Base-by-base conservation (phyloP, 345 rosid genomes). In the Geranium rotundifolium region DNA sequence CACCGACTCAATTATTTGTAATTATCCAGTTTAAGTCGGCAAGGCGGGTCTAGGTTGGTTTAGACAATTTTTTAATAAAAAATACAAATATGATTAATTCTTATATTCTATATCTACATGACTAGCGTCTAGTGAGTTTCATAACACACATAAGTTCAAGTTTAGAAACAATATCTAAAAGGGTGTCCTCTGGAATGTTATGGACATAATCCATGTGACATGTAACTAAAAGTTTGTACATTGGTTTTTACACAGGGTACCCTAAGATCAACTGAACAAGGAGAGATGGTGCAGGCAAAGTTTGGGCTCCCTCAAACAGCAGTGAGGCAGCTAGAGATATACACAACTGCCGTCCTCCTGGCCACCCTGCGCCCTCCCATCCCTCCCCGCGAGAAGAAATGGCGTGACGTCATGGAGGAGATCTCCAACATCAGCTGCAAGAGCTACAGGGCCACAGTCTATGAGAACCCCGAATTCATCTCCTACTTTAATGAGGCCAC, bases 281-380 rank as follows among this genome's bases (percentile, higher is more conserved):
- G 96, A 65, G 98, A 92, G 81, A 92, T 92, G 98, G 96, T 92
- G 67, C 96, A 92, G 70, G 98, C 98, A 39, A 92, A 92, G 78
- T 92, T 92, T 72, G 98, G 98, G 56, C 77, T 92, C 72, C 90
- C 98, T 29, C 89, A 79, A 65, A 89, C 93, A 0, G 96, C 98
- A 7, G 88, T 89, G 41, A 84, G 98, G 58, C 98, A 92, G 67
- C 79, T 92, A 41, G 98, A 92, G 80, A 84, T 92, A 71, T 92
- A 84, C 82, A 92, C 98, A 63, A 92, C 96, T 8, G 96, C 98
- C 4, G 98, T 92, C 68, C 82, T 92, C 16, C 95, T 92, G 1
- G 84, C 98, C 62, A 89, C 98, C 41, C 73, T 92, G 69, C 77
- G 74, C 41, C 98, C 98, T 6, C 98, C 96, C 54, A 85, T 63